These are phyloP conservation scores for Boletus subparvulus DNA, from an alignment of 768 basidiomycete species.

Conservation along the genomic window DNA sequence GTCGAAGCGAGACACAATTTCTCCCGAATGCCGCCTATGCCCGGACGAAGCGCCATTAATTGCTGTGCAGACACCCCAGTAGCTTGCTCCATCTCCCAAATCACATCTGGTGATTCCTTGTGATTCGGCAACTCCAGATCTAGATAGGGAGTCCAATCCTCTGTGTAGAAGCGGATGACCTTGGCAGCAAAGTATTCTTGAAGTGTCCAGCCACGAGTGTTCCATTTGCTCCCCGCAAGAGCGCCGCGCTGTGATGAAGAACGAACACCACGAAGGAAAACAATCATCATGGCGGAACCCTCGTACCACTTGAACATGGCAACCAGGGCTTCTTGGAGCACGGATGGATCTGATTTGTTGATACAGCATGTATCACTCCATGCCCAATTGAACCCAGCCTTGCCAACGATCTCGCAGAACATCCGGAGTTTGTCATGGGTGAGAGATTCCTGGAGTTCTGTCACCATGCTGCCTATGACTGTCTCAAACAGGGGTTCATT, in stretches of 20 bases:
- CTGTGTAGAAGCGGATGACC: no score
- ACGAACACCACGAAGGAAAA: not conserved
- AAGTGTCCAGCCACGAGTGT: not conserved
- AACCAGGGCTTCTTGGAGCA: not conserved
- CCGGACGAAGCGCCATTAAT: not conserved
- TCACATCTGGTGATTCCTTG: no score
- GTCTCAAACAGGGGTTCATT: not conserved
- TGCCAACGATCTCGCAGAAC: not conserved
- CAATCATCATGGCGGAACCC: not conserved
- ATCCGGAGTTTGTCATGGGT: not conserved
- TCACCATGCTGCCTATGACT: no score
- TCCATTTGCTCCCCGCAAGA: not conserved
- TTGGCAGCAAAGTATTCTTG: not conserved
- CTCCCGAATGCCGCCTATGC: not conserved
- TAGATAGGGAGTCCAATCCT: no score
- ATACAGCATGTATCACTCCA: not conserved
- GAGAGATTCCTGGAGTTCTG: no score
- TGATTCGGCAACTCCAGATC: no score
- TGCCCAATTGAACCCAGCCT: not conserved
- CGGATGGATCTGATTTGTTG: not conserved
- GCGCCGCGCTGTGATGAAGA: not conserved
- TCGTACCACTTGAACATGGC: not conserved
- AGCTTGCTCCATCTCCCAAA: no score
- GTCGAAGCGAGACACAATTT: not conserved
- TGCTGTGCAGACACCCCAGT: not conserved